Percentiles rank a stretch among this genome's conserved stretches.
phyloP scores from a whole-genome alignment of 768 basidiomycete genomes.

The Gloeopeniophorella convolvens region DNA sequence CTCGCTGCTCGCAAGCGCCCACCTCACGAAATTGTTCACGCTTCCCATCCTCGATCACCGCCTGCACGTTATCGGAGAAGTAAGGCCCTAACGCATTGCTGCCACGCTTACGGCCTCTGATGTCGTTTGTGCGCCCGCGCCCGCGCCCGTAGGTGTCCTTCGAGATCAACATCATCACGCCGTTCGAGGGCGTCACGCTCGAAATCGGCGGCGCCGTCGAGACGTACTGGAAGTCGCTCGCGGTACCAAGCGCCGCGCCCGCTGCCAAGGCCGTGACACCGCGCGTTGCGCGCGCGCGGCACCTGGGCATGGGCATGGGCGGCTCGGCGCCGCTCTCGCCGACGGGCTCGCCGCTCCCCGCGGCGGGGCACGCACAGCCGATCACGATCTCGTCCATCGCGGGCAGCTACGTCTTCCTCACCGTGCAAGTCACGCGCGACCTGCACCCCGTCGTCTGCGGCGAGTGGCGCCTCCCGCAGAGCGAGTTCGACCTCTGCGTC shows the following conservation, averaged over 20 bases:
- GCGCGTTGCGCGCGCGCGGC: slow-evolving; percentile 24
- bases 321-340: slow-evolving; percentile 49
- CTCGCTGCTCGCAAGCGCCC: slow-evolving; percentile 54
- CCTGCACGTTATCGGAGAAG: slow-evolving; percentile 91
- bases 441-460: slow-evolving; percentile 81
- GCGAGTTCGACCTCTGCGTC: slow-evolving; percentile 70
- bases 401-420: slow-evolving; percentile 80
- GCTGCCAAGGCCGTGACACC: slow-evolving; percentile 22
- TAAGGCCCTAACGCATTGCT: slow-evolving; percentile 29
- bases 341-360: slow-evolving; percentile 48
- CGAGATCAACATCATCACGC: slow-evolving; percentile 78
- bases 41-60: slow-evolving; percentile 89
- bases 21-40: slow-evolving; percentile 46
- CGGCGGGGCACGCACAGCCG: slow-evolving; percentile 40
- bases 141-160: slow-evolving; percentile 76
- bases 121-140: slow-evolving; percentile 4
- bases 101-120: neutral
- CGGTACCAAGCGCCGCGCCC: slow-evolving; percentile 34
- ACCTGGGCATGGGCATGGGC: too few species aligned
- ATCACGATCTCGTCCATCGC: slow-evolving; percentile 85
- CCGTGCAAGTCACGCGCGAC: slow-evolving; percentile 91
- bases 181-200: slow-evolving; percentile 87
- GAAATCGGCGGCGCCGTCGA: slow-evolving; percentile 94
- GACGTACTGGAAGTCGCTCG: slow-evolving; percentile 97
- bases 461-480: slow-evolving; percentile 68